Conservation (phyloP, 2,329 filamentous ascomycete genomes). For the Rosellinia necatrix region DNA sequence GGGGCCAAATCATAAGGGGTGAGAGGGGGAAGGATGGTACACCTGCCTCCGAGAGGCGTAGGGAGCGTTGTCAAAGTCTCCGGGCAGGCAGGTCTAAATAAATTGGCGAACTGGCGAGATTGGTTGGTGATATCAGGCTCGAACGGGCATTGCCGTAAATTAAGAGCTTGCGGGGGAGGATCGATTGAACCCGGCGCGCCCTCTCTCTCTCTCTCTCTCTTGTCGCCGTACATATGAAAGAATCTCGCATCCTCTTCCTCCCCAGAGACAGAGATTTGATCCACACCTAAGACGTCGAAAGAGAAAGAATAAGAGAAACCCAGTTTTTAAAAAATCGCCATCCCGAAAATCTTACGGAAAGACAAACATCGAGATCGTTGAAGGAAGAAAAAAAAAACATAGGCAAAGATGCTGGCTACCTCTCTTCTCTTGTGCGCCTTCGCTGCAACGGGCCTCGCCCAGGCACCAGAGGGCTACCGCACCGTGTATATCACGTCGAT, state of each 20-base stretch:
- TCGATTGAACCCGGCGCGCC: background rate
- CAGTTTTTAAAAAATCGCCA: background rate
- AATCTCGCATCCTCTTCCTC: conserved; percentile 8
- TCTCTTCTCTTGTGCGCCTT: conserved; percentile 41
- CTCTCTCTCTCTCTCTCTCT: background rate
- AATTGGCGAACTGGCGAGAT: conserved; percentile 27
- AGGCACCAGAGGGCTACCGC: conserved; percentile 46
- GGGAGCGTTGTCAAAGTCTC: background rate
- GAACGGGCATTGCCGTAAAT: conserved; percentile 30
- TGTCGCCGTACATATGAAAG: conserved; percentile 14
- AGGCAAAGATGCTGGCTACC: conserved; percentile 37
- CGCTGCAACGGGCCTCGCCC: conserved; percentile 42
- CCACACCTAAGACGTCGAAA: background rate
- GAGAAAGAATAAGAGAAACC: no score
- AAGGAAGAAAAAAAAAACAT: conserved; percentile 22
- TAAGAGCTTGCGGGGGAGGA: conserved; percentile 23
- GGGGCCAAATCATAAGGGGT: background rate
- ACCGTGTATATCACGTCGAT: conserved; percentile 47
- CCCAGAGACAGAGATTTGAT: conserved; percentile 2
- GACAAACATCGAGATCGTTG: background rate
- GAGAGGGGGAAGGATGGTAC: background rate
- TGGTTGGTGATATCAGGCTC: conserved; percentile 36
- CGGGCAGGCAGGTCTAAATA: conserved; percentile 30
- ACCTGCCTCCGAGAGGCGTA: conserved; percentile 22
- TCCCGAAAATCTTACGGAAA: no score